These are phyloP conservation scores for Globisporangium sylvaticum DNA, from an alignment of 352 stramenopile species.

Conservation along the genomic window DNA sequence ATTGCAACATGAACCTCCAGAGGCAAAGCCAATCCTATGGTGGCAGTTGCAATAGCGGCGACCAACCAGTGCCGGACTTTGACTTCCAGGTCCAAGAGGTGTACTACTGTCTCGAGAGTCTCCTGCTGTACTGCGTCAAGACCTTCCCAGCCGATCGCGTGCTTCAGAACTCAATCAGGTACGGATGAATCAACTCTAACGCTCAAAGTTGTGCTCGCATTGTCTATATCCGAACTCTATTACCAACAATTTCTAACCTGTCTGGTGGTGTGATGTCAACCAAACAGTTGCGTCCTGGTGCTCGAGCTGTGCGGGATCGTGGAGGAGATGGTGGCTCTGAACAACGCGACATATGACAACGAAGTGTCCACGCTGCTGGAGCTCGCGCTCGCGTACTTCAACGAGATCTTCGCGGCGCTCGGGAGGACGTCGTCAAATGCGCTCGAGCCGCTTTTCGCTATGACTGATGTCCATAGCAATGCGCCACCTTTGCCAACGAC, in stretches of 20 bases:
- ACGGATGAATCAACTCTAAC: neutral
- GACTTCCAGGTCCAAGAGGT: slow-evolving; percentile 18
- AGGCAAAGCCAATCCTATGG: neutral
- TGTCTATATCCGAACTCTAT: neutral
- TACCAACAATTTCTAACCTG: neutral
- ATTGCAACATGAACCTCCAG: slow-evolving; percentile 46
- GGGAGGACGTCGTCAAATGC: slow-evolving; percentile 11
- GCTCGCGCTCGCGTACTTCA: slow-evolving; percentile 32
- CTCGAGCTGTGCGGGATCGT: slow-evolving; percentile 64
- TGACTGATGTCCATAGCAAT: neutral
- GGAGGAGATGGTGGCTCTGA: slow-evolving; percentile 33
- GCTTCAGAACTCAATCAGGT: slow-evolving; percentile 19
- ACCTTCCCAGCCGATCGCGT: slow-evolving; percentile 5
- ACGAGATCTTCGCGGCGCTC: slow-evolving; percentile 25
- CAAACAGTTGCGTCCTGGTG: slow-evolving; percentile 53
- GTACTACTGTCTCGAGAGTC: slow-evolving; percentile 12
- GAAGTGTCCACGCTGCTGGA: slow-evolving; percentile 12
- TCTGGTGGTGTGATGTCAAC: slow-evolving; percentile 6
- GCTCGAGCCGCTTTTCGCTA: slow-evolving; percentile 10
- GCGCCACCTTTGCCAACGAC: neutral
- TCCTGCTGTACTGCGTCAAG: slow-evolving; percentile 16
- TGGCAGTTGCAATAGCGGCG: neutral
- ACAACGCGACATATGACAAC: neutral
- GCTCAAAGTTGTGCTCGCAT: neutral
- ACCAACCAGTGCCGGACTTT: slow-evolving; percentile 16